These are phyloP conservation scores for Barnettozyma botsteinii DNA, from an alignment of 805 yeast species.

Conservation along the genomic window DNA sequence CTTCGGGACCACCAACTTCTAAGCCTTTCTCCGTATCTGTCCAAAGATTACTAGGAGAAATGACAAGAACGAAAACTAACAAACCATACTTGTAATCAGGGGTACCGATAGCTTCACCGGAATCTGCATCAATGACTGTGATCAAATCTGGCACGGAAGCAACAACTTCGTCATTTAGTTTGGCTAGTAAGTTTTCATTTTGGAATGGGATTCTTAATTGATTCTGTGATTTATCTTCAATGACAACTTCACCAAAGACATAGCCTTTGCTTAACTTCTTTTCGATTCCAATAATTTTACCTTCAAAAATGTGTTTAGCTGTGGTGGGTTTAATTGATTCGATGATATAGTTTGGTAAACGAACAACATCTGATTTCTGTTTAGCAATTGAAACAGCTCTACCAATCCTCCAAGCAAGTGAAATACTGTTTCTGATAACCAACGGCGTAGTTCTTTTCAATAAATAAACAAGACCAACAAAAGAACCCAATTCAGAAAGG, in stretches of 20 bases:
- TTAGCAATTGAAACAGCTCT: conserved; percentile 35
- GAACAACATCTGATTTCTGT: conserved; percentile 32
- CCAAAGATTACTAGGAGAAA: conserved; percentile 32
- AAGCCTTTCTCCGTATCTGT: conserved; percentile 30
- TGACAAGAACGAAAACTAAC: conserved; percentile 37
- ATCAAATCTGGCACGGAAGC: conserved; percentile 42
- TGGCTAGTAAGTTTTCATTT: conserved; percentile 39
- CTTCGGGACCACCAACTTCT: conserved; percentile 36
- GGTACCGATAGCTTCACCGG: conserved; percentile 43
- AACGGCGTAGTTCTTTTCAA: conserved; percentile 24
- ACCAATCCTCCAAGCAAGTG: conserved; percentile 43
- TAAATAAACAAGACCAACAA: conserved; percentile 29
- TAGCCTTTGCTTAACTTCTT: conserved; percentile 37
- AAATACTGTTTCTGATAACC: conserved; percentile 31
- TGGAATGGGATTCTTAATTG: conserved; percentile 38
- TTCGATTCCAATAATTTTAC: conserved; percentile 40
- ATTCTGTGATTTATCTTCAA: conserved; percentile 20
- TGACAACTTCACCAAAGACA: conserved; percentile 38
- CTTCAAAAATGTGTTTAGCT: conserved; percentile 29
- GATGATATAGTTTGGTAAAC: conserved; percentile 31
- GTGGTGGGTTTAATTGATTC: conserved; percentile 31
- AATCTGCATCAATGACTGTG: conserved; percentile 35
- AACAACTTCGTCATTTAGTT: conserved; percentile 25
- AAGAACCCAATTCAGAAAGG: conserved; percentile 37
- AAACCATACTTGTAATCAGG: conserved; percentile 44